Evolutionary conservation across 805 yeast genomes (phyloP).

Genomic region (Blastobotrys peoriensis): DNA sequence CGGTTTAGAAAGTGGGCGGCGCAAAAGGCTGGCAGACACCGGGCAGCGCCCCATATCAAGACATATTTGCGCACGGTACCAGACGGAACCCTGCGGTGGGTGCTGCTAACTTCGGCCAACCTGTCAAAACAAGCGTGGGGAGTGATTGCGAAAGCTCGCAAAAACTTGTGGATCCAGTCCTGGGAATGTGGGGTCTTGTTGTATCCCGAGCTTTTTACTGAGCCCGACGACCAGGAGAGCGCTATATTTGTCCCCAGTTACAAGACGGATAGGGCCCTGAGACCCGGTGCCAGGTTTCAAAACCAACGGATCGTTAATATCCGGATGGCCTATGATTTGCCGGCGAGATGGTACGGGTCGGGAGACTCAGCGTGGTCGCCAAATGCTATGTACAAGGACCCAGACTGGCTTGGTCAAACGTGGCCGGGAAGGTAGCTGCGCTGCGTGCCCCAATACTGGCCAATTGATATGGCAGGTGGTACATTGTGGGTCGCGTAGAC

Average conservation of each 20-base stretch:
- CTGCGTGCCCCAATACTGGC: no score
- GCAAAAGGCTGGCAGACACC: constrained; percentile 25
- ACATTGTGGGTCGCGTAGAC: no score
- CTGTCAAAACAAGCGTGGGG: constrained; percentile 84
- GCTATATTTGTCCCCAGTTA: constrained; percentile 38
- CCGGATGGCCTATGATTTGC: constrained; percentile 19
- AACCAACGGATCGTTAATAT: constrained; percentile 5
- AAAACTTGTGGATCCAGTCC: constrained; percentile 32
- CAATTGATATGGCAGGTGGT: no score
- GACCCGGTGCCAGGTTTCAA: neutral
- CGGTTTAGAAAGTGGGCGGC: constrained; percentile 44
- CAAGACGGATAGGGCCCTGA: constrained; percentile 30
- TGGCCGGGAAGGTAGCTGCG: no score
- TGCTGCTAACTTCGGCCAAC: constrained; percentile 68
- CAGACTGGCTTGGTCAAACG: constrained; percentile 17
- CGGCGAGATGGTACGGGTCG: constrained; percentile 10
- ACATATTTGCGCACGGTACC: constrained; percentile 38
- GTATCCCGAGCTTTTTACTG: constrained; percentile 26
- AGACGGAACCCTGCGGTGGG: constrained; percentile 47
- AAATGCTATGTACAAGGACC: constrained; percentile 9
- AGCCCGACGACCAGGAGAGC: constrained; percentile 16
- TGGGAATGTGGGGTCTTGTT: constrained; percentile 54
- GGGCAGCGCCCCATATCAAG: constrained; percentile 60
- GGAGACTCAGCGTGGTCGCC: constrained; percentile 15
- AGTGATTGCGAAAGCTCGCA: constrained; percentile 24